phyloP scores from a whole-genome alignment of 2,329 filamentous ascomycete genomes.

The Botrytis aclada region DNA sequence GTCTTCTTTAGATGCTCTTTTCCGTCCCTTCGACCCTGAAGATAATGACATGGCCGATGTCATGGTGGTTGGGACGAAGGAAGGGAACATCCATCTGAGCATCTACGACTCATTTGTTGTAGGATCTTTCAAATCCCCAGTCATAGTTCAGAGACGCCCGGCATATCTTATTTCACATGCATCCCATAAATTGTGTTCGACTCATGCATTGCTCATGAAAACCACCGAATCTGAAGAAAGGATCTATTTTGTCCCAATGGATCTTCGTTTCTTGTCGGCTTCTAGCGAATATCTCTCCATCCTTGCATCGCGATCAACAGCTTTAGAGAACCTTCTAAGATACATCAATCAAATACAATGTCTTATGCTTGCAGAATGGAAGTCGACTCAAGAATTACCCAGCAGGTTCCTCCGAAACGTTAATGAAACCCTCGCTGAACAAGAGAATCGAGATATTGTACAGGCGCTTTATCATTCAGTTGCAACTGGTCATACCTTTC shows the following conservation, averaged over 20 bases:
- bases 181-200: constrained; percentile 71
- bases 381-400: constrained; percentile 75
- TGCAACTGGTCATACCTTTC: constrained; percentile 76
- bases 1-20: constrained; percentile 37
- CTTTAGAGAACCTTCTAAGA: constrained; percentile 78
- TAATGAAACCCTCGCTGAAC: constrained; percentile 69
- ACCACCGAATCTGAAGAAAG: constrained; percentile 42
- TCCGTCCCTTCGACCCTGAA: constrained; percentile 47
- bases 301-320: constrained; percentile 81
- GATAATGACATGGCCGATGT: constrained; percentile 75
- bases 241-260: constrained; percentile 69
- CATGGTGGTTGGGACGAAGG: constrained; percentile 69
- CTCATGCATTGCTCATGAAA: constrained; percentile 67
- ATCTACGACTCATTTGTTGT: constrained; percentile 86
- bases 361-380: constrained; percentile 80
- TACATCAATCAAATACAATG: constrained; percentile 80
- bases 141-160: constrained; percentile 32
- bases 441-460: constrained; percentile 62
- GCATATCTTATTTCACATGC: constrained; percentile 54
- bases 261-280: constrained; percentile 77
- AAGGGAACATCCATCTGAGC: constrained; percentile 70
- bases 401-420: constrained; percentile 74
- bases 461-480: constrained; percentile 80
- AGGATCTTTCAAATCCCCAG: constrained; percentile 56
- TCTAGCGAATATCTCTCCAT: constrained; percentile 79